Evolutionary conservation across 2,329 filamentous ascomycete species (phyloP).

Genomic region (Cladobotryum mycophilum): DNA sequence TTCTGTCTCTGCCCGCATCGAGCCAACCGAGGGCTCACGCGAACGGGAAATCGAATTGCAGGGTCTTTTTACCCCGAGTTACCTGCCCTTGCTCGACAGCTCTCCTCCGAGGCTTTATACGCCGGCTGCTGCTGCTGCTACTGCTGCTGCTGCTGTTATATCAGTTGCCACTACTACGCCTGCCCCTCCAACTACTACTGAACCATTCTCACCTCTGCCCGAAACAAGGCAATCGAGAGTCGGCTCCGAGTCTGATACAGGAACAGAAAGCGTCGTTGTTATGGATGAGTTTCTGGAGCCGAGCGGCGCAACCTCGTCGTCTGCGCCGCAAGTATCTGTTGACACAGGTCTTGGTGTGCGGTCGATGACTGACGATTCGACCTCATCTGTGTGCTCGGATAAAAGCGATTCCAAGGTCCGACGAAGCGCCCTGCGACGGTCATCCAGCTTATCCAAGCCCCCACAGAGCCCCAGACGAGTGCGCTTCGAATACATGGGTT

Average conservation of each 20-base stretch:
- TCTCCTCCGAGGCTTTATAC: constrained; percentile 17
- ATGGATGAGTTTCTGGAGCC: constrained; percentile 17
- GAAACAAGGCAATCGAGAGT: constrained; percentile 15
- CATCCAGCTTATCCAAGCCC: constrained; percentile 45
- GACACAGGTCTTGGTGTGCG: constrained; percentile 22
- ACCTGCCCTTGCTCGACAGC: constrained; percentile 55
- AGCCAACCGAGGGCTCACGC: constrained; percentile 37
- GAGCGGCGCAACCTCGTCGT: constrained; percentile 2
- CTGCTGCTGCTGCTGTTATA: neutral
- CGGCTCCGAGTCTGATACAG: constrained; percentile 13
- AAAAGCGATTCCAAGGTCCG: constrained; percentile 43
- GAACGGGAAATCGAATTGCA: constrained; percentile 52
- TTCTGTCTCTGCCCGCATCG: constrained; percentile 11
- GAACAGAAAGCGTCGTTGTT: constrained; percentile 14
- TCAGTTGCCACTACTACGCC: neutral
- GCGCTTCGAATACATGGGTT: constrained; percentile 55
- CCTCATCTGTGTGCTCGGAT: constrained; percentile 47
- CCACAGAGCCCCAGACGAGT: constrained; percentile 53
- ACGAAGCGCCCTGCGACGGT: constrained; percentile 53
- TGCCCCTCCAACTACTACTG: neutral
- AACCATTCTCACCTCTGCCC: constrained; percentile 18
- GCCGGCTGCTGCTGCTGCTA: constrained; percentile 10
- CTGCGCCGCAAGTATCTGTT: constrained; percentile 10
- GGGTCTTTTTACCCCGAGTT: constrained; percentile 57
- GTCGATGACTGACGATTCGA: constrained; percentile 38